These are phyloP conservation scores for Paratinospora sagittata DNA, from an alignment of 164 flowering plant species.

Conservation along the genomic window DNA sequence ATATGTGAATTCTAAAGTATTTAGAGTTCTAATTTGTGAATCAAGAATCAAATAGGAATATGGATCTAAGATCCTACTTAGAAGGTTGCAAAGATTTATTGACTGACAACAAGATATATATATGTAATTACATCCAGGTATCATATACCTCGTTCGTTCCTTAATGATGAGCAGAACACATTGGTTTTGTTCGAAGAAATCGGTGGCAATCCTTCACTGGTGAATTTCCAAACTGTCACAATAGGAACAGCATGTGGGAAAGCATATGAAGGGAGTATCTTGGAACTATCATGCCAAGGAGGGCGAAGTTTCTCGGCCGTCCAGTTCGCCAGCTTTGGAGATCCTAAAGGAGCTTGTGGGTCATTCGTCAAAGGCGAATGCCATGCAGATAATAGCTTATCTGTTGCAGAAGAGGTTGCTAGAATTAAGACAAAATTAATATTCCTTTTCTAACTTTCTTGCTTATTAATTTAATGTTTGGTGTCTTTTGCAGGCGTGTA, in stretches of 20 bases:
- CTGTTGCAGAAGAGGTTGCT: slow-evolving; percentile 21
- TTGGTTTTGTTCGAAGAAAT: slow-evolving; percentile 56
- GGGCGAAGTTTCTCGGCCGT: slow-evolving; percentile 31
- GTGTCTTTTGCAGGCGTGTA: slow-evolving; percentile 31
- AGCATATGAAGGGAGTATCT: slow-evolving; percentile 26
- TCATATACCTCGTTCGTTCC: slow-evolving; percentile 54
- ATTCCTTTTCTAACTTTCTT: neutral
- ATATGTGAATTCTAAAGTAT: no score
- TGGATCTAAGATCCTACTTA: neutral
- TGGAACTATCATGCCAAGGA: slow-evolving; percentile 46
- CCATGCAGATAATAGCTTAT: slow-evolving; percentile 15
- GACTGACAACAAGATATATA: neutral
- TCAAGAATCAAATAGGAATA: neutral
- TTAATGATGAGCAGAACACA: slow-evolving; percentile 29
- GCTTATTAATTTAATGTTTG: no score
- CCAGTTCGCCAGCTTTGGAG: slow-evolving; percentile 52
- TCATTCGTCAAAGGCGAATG: slow-evolving; percentile 38
- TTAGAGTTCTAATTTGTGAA: no score
- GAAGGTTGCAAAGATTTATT: neutral
- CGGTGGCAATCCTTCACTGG: slow-evolving; percentile 48
- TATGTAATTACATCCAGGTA: slow-evolving; percentile 30
- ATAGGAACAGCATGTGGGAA: slow-evolving; percentile 35
- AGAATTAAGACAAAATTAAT: neutral
- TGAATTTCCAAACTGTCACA: slow-evolving; percentile 38
- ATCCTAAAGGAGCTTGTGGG: slow-evolving; percentile 45